Percentiles rank a stretch among this genome's conserved stretches.
Conservation (phyloP, 75 land plant species). For the Azolla pinnata region DNA sequence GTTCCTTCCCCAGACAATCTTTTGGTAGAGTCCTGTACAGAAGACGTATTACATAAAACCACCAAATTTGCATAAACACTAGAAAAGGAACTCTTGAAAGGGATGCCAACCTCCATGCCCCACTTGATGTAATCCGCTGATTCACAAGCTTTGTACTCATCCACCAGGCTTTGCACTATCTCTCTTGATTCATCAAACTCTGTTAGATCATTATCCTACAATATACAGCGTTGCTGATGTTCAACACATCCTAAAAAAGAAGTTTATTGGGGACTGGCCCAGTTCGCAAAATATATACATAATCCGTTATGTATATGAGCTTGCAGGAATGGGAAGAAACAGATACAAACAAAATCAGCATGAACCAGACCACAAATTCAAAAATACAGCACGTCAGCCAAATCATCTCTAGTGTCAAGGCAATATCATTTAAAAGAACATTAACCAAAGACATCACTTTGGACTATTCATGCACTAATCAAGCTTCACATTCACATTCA, state of each 20-base stretch:
- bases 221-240: neutral
- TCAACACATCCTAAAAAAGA: too few species aligned
- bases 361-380: neutral
- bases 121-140: constrained; percentile 99
- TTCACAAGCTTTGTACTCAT: constrained; percentile 99
- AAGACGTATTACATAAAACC: neutral
- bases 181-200: constrained; percentile 99
- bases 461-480: too few species aligned
- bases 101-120: constrained; percentile 86
- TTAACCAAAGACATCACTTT: too few species aligned
- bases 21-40: constrained; percentile 1
- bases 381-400: too few species aligned
- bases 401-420: too few species aligned
- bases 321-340: too few species aligned
- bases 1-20: constrained; percentile 4
- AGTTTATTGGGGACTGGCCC: too few species aligned
- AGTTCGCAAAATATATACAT: too few species aligned
- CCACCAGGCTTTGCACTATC: constrained; percentile 94
- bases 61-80: neutral
- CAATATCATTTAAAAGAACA: too few species aligned
- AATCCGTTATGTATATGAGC: too few species aligned
- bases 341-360: too few species aligned
- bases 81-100: neutral
- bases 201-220: constrained; percentile 93
- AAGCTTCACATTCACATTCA: too few species aligned